A percentile compares a stretch with the other conserved stretches of the same genome.
Evolutionary conservation across 2,329 filamentous ascomycete species (phyloP).

Genomic region (Trichoderma lentiforme): DNA sequence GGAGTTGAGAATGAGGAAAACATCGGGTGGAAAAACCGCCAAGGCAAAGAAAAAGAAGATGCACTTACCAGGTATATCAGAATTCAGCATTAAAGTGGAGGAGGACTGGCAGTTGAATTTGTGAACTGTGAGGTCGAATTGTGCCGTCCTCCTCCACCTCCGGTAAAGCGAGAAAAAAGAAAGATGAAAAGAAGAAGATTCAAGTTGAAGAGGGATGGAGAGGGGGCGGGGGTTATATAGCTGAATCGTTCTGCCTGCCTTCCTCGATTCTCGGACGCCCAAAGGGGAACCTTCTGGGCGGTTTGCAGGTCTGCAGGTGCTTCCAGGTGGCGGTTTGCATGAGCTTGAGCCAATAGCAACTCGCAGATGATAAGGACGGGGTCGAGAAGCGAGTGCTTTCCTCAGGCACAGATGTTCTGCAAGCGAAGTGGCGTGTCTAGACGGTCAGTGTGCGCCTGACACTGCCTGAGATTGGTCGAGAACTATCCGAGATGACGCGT

Average conservation of each 20-base stretch:
- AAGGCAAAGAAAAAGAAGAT: neutral
- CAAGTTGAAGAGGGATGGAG: neutral
- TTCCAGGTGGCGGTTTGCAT: neutral
- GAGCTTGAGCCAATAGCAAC: neutral
- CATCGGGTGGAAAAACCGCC: neutral
- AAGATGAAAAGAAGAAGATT: neutral
- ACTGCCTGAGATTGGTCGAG: neutral
- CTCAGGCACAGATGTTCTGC: neutral
- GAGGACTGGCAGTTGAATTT: neutral
- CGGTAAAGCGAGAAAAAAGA: neutral
- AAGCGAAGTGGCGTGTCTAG: neutral
- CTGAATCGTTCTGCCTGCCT: neutral
- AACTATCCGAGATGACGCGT: neutral
- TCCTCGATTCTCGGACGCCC: neutral
- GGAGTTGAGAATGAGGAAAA: neutral
- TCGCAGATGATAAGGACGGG: neutral
- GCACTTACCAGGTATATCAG: neutral
- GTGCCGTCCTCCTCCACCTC: neutral
- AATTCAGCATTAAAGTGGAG: neutral
- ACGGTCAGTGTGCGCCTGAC: neutral
- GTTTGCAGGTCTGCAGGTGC: neutral
- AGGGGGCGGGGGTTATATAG: neutral
- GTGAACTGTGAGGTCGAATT: too few species aligned
- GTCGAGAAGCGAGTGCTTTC: neutral
- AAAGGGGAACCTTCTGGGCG: neutral